A percentile compares a stretch with the other conserved stretches of the same genome.
Evolutionary conservation across 306 rosid genomes (phyloP).

Genomic region (Sindora glabra): DNA sequence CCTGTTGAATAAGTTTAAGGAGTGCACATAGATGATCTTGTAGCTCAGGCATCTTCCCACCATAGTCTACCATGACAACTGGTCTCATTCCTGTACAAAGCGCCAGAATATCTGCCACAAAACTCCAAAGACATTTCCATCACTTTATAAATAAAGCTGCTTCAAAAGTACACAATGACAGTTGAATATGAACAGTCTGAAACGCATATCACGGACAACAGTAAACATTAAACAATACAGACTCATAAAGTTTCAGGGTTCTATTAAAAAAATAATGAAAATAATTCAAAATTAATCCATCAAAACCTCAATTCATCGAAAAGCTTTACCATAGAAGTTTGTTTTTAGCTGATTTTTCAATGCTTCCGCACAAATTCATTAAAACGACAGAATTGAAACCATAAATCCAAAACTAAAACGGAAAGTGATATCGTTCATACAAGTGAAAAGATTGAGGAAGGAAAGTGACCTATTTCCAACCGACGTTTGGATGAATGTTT

Average conservation of each 20-base stretch:
- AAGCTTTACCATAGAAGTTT: no score
- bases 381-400: no score
- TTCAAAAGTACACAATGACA: background rate
- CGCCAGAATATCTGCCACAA: constrained; percentile 57
- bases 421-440: no score
- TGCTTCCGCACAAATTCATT: no score
- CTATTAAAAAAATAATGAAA: no score
- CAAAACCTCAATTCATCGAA: no score
- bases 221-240: background rate
- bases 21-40: constrained; percentile 59
- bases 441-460: background rate
- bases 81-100: constrained; percentile 73
- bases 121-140: background rate
- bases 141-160: background rate
- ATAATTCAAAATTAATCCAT: no score
- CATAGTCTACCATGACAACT: constrained; percentile 76
- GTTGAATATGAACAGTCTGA: background rate
- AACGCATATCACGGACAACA: background rate
- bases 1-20: constrained; percentile 43
- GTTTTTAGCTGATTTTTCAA: no score
- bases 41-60: constrained; percentile 79
- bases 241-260: background rate
- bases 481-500: constrained; percentile 60
- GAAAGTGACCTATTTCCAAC: constrained; percentile 45
- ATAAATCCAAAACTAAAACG: no score